Base-by-base conservation (phyloP, 164 flowering plant genomes). In the Akebia trifoliata region DNA sequence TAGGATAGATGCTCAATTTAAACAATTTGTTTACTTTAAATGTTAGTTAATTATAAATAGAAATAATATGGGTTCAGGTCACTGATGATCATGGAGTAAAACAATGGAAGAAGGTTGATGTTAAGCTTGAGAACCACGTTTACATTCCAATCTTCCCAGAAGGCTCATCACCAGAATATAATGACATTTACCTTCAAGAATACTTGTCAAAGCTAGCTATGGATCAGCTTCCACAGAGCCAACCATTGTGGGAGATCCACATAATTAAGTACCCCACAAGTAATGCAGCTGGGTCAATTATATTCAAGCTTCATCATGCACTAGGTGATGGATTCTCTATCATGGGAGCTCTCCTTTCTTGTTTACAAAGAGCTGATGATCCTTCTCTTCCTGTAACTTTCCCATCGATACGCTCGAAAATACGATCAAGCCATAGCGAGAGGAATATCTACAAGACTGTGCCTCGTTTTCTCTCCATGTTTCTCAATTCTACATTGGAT, bases 261-360 rank as follows among this genome's bases (percentile, higher is more conserved):
- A 39, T 81, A 0, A 4, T 81, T 30, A 81, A 76, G 42, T 83
- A 81, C 60, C 81, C 83, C 11, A 81, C 85, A 15, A 78, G 65
- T 15, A 70, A 59, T 56, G 79, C 86, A 54, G 79, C 78, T n/a
- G 79, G 78, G 8, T 60, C 43, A 8, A 0, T 79, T 0, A 57
- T 85, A 4, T 65, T 85, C 63, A 85, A 75, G 80, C 75, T 85
- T 36, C 86, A 82, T 61, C 92, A 85, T 55, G 71, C 92, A 2
- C 67, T 85, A 3, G 92, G 87, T 0, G 92, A 85, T 62, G 92
- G 92, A 48, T 82, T 61, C 50, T 82, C 92, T 28, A 64, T 85
- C 9, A 76, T 85, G 79, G 80, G 81, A 3, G 81, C 79, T 5
- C 69, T 85, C 20, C 74, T 85, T 50, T 77, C 84, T 37, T 74